These are phyloP conservation scores for Glonium stellatum DNA, from an alignment of 495 filamentous ascomycete species.

Conservation along the genomic window DNA sequence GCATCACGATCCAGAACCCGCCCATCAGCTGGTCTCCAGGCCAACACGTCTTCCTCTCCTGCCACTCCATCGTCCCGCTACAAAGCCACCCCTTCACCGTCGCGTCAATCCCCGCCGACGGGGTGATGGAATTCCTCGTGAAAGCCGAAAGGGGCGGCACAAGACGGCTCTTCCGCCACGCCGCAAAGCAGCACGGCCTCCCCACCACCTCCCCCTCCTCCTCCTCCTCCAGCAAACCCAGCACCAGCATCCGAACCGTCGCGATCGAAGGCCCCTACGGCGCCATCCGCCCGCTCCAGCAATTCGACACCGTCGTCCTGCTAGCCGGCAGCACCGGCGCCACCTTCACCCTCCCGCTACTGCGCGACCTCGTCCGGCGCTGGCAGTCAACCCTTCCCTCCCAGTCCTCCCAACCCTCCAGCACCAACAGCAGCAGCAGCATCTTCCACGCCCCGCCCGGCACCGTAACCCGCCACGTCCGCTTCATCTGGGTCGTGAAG, in stretches of 20 bases:
- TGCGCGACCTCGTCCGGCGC: constrained; percentile 45
- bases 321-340: constrained; percentile 57
- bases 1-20: constrained; percentile 61
- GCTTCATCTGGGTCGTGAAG: constrained; percentile 69
- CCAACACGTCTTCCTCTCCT: constrained; percentile 71
- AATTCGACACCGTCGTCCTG: constrained; percentile 53
- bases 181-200: constrained; percentile 43
- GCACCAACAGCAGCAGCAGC: too few species aligned
- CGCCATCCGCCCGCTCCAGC: constrained; percentile 40
- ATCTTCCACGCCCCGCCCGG: constrained; percentile 28
- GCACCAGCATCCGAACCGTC: constrained; percentile 17
- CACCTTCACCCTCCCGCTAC: constrained; percentile 49
- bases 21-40: constrained; percentile 67
- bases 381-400: constrained; percentile 16
- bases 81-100: constrained; percentile 84
- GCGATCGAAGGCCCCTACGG: constrained; percentile 50
- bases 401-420: too few species aligned
- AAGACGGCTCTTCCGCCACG: constrained; percentile 54
- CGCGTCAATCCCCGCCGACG: constrained; percentile 51
- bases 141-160: constrained; percentile 68
- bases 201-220: too few species aligned
- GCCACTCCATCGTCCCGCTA: constrained; percentile 58
- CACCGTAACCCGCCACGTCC: constrained; percentile 55
- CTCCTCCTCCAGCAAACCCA: constrained; percentile 39
- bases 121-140: constrained; percentile 62